Evolutionary conservation across 2,329 filamentous ascomycete genomes (phyloP), one percentile per base, ranked within the genome.

Genomic region (Proliferodiscus dingleyae): DNA sequence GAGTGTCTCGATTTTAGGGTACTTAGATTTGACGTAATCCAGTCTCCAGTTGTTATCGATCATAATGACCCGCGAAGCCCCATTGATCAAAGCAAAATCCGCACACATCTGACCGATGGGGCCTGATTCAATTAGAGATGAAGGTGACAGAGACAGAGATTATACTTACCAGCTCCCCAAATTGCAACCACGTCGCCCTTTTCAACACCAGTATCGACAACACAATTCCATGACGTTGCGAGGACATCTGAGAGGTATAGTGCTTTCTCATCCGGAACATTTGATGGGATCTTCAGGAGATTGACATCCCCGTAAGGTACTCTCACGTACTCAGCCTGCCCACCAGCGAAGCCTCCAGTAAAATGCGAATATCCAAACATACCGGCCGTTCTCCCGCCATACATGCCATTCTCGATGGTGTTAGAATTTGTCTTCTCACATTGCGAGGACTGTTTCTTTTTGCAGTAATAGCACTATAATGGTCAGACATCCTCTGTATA

Each of bases 101-200:
- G 83, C 85, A 2, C 75, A 78, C 85, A 94, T 93, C 60, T 94
- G 87, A 0, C 89, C 89, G 41, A 95, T 87, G 0, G 88, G 89
- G 0, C 89, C 57, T 52, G 10, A 7, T 5, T 23, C 3, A 11
- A 10, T 9, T 28, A 23, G 5, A 21, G 29, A 7, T 41, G 10
- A 8, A 16, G 18, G 15, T 21, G 2, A 5, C 33, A 3, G n/a
- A 13, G 28, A 15, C 22, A 7, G 16, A n/a, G 16, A 18, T 23
- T 26, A 6, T 26, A 45, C 51, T 39, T 41, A 46, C 53, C 89
- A 0, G 83, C 87, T n/a, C 88, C 89, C 50, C 87, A 95, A 49
- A 94, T 81, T 26, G 87, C 88, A 1, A 95, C 88, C 2, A 81
- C 71, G 56, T 94, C 88, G 10, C 77, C 80, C 26, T 83, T 72